Evolutionary conservation across 2,329 filamentous ascomycete genomes (phyloP).

Genomic region (Xylariaceae sp.): DNA sequence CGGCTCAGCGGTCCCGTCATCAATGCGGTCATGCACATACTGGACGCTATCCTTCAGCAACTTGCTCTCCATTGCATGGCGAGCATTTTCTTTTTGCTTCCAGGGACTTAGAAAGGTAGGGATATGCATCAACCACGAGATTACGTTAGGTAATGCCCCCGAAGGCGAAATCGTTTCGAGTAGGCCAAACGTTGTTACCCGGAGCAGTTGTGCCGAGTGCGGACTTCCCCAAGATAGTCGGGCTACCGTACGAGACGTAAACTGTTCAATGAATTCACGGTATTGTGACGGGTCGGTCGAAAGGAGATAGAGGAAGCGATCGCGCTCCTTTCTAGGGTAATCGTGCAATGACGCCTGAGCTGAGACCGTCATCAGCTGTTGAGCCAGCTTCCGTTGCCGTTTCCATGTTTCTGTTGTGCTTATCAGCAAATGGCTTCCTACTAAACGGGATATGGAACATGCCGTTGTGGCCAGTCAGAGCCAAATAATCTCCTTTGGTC

Average conservation of each 20-base stretch:
- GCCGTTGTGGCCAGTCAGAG: constrained; percentile 53
- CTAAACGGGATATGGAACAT: constrained; percentile 1
- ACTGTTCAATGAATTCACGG: constrained; percentile 54
- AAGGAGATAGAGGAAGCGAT: constrained; percentile 54
- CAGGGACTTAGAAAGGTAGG: constrained; percentile 51
- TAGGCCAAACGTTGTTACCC: constrained; percentile 54
- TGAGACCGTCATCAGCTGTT: constrained; percentile 51
- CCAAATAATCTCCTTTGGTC: constrained; percentile 55
- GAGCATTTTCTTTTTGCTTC: constrained; percentile 51
- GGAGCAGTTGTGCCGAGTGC: constrained; percentile 48
- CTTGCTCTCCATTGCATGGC: constrained; percentile 48
- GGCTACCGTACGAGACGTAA: constrained; percentile 54
- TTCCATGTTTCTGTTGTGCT: constrained; percentile 52
- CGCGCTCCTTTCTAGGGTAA: constrained; percentile 52
- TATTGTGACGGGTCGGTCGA: constrained; percentile 50
- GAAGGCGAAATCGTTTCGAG: constrained; percentile 54
- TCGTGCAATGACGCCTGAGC: constrained; percentile 47
- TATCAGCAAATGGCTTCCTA: background rate
- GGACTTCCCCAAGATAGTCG: constrained; percentile 55
- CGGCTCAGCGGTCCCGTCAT: constrained; percentile 44
- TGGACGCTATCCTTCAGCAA: constrained; percentile 48
- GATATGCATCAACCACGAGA: constrained; percentile 49
- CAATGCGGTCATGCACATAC: constrained; percentile 45
- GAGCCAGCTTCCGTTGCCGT: constrained; percentile 54
- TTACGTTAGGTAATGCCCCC: constrained; percentile 51